Conservation (phyloP, 2,329 filamentous ascomycete species). For the Fusarium zealandicum region DNA sequence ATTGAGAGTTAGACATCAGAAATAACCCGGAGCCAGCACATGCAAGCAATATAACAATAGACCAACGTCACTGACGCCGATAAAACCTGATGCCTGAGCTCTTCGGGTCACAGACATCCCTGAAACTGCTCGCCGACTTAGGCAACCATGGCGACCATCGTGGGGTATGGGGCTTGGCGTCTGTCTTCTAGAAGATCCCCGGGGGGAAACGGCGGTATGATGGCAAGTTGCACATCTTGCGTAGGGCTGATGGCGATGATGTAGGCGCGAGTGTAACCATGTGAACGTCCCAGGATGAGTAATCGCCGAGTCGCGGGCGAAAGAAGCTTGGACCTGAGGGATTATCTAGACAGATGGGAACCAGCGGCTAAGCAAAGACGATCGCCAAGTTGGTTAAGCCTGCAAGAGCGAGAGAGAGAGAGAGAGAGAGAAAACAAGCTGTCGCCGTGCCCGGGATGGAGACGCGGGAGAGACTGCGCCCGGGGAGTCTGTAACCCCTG, state of each 20-base stretch:
- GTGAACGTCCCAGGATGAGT: not conserved
- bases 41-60: not conserved
- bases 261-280: slow-evolving; percentile 10
- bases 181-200: slow-evolving; percentile 25
- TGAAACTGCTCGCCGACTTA: slow-evolving; percentile 1
- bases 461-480: not conserved
- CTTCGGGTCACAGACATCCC: too few species aligned
- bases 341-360: too few species aligned
- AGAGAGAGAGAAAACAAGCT: not conserved
- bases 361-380: not conserved
- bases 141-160: slow-evolving; percentile 14
- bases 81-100: too few species aligned
- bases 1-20: too few species aligned
- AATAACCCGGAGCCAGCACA: not conserved
- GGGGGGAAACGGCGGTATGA: slow-evolving; percentile 6
- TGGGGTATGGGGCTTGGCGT: slow-evolving; percentile 4
- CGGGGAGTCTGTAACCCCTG: not conserved
- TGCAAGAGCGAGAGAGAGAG: not conserved
- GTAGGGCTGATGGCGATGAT: slow-evolving; percentile 25
- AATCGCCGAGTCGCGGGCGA: slow-evolving; percentile 3
- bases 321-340: too few species aligned
- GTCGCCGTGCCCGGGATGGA: not conserved
- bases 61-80: not conserved
- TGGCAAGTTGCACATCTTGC: slow-evolving; percentile 1
- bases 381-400: not conserved